Conservation (phyloP, 2,329 filamentous ascomycete genomes). For the Mariannaea elegans region DNA sequence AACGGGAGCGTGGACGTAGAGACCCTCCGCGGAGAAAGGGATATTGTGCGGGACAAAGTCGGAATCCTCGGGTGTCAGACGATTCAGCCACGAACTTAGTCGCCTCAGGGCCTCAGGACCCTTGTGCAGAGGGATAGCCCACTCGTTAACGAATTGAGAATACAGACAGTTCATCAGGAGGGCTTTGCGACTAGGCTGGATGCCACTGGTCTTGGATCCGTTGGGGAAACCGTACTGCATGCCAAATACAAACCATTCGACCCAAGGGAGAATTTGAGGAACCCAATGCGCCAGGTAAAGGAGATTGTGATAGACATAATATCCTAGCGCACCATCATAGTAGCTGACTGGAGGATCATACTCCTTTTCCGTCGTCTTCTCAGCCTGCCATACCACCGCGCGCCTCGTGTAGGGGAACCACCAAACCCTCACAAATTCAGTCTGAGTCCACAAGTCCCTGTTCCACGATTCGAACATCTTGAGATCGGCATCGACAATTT, state of each 20-base stretch:
- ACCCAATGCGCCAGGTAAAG: constrained; percentile 82
- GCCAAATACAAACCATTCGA: constrained; percentile 97
- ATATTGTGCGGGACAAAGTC: constrained; percentile 73
- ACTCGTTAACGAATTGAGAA: constrained; percentile 98
- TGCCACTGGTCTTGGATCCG: constrained; percentile 72
- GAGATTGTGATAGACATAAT: constrained; percentile 90
- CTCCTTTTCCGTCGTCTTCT: constrained; percentile 73
- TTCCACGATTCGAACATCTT: constrained; percentile 78
- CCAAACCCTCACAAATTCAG: constrained; percentile 94
- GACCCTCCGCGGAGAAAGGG: constrained; percentile 79
- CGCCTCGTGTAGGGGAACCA: constrained; percentile 94
- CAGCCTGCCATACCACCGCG: constrained; percentile 89
- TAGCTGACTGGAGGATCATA: constrained; percentile 72
- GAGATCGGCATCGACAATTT: constrained; percentile 76
- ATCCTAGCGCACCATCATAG: constrained; percentile 84
- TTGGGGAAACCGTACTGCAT: constrained; percentile 95
- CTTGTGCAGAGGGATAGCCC: constrained; percentile 86
- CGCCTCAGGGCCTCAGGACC: constrained; percentile 88
- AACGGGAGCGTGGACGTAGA: constrained; percentile 90
- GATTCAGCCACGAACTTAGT: constrained; percentile 85
- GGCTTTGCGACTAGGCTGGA: constrained; percentile 82
- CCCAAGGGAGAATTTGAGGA: constrained; percentile 82
- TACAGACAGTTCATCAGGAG: constrained; percentile 97
- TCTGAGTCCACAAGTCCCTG: constrained; percentile 78
- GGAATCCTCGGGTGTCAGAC: constrained; percentile 67